These are phyloP conservation scores for Plasmodium gonderi DNA, from an alignment of 169 alveolate species.

Conservation along the genomic window DNA sequence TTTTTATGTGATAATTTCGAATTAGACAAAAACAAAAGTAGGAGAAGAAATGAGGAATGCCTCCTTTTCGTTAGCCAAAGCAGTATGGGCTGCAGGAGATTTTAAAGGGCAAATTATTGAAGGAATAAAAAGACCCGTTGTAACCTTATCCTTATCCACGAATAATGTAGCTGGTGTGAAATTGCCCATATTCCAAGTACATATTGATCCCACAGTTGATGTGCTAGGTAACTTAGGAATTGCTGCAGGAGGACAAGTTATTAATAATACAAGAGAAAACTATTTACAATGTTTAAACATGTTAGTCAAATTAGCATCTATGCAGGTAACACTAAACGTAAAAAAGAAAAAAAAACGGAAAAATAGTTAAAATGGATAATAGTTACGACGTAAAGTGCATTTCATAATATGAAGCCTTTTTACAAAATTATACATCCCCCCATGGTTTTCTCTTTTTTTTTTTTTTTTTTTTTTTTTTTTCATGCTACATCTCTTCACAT, in stretches of 20 bases:
- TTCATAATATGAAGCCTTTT: too few relatives aligned
- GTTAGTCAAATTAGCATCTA: conserved; percentile 93
- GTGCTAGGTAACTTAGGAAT: conserved; percentile 86
- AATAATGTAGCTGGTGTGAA: conserved; percentile 97
- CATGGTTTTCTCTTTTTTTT: not conserved
- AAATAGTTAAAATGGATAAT: too few relatives aligned
- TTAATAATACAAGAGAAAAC: conserved; percentile 86
- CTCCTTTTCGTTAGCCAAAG: conserved; percentile 93
- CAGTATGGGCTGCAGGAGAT: conserved; percentile 96
- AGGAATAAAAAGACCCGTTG: conserved; percentile 93
- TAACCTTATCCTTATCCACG: conserved; percentile 90
- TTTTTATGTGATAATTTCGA: not conserved
- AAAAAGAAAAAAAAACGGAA: not conserved
- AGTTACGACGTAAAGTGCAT: too few relatives aligned
- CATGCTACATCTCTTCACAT: too few relatives aligned
- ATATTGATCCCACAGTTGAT: conserved; percentile 91
- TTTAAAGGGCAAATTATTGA: conserved; percentile 91
- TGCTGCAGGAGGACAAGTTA: conserved; percentile 89
- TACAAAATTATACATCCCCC: not conserved
- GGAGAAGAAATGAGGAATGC: conserved; percentile 94
- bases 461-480: not conserved
- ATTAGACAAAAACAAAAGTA: conserved; percentile 86
- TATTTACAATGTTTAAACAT: conserved; percentile 85
- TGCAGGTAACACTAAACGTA: conserved; percentile 92
- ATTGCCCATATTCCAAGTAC: conserved; percentile 92